A percentile compares a stretch with the other conserved stretches of the same genome.
phyloP scores from a whole-genome alignment of 2,329 filamentous ascomycete genomes.

The Aspergillus arachidicola region DNA sequence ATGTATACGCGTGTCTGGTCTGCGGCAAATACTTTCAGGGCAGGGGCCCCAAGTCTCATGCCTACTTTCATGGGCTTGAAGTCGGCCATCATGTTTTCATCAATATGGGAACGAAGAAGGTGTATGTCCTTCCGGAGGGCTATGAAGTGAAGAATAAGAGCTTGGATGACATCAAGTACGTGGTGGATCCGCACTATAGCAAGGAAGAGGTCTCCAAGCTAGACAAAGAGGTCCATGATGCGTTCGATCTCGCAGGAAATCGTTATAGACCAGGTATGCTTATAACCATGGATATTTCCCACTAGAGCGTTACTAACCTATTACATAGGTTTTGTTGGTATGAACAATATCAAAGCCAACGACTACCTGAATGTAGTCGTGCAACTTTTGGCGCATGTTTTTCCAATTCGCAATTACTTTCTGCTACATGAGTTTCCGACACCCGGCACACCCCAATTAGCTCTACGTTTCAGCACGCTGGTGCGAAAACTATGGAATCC shows the following conservation, averaged over 20 bases:
- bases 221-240: conserved; percentile 63
- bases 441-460: conserved; percentile 71
- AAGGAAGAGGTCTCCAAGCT: conserved; percentile 78
- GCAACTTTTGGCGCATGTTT: conserved; percentile 86
- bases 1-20: conserved; percentile 95
- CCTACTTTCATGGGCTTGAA: conserved; percentile 96
- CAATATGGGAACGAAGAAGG: conserved; percentile 72
- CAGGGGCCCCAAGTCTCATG: conserved; percentile 88
- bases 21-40: conserved; percentile 99
- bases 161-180: conserved; percentile 96
- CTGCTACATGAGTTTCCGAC: conserved; percentile 77
- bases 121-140: conserved; percentile 74
- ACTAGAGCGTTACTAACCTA: not conserved
- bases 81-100: conserved; percentile 96
- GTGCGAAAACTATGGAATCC: conserved; percentile 98
- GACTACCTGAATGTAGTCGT: conserved; percentile 97
- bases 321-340: conserved; percentile 77
- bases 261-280: conserved; percentile 74
- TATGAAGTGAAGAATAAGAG: conserved; percentile 96
- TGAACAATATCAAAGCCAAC: conserved; percentile 99
- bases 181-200: conserved; percentile 86
- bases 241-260: conserved; percentile 79
- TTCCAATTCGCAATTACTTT: conserved; percentile 86
- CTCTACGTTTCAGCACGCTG: conserved; percentile 83
- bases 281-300: not conserved